Evolutionary conservation across 1,284 basidiomycete genomes (phyloP).

Genomic region (Entoloma clypeatum): DNA sequence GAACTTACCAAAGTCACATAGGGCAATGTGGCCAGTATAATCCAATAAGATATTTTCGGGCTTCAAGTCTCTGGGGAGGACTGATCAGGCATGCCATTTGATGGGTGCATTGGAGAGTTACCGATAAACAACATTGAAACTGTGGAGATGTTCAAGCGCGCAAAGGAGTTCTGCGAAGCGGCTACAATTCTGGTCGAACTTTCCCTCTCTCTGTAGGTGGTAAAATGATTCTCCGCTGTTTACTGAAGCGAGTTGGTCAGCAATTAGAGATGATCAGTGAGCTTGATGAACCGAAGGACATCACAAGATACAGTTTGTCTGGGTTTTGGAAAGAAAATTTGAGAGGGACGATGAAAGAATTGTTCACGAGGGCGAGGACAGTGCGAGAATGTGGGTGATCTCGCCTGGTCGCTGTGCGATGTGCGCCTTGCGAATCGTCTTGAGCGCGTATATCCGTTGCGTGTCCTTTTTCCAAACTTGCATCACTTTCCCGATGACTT

Average conservation of each 20-base stretch:
- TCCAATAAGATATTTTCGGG: conserved; percentile 97
- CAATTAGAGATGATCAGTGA: conserved; percentile 1
- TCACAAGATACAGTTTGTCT: conserved; percentile 96
- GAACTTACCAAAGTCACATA: conserved; percentile 87
- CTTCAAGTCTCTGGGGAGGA: conserved; percentile 74
- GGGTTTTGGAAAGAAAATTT: conserved; percentile 99
- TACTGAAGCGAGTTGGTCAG: conserved; percentile 43
- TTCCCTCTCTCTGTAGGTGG: conserved; percentile 94
- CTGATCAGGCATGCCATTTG: conserved; percentile 8
- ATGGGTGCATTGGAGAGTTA: conserved; percentile 28
- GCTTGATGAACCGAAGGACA: conserved; percentile 76
- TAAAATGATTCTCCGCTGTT: conserved; percentile 99
- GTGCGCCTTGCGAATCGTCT: conserved; percentile 98
- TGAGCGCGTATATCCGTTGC: conserved; percentile 95
- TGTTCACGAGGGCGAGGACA: conserved; percentile 95
- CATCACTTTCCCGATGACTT: conserved; percentile 98
- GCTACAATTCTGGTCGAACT: conserved; percentile 91
- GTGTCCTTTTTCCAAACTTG: conserved; percentile 99
- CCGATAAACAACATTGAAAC: conserved; percentile 99
- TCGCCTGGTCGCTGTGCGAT: conserved; percentile 95
- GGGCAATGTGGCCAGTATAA: conserved; percentile 96
- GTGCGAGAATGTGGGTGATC: conserved; percentile 97
- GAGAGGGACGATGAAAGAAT: conserved; percentile 98
- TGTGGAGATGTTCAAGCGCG: conserved; percentile 94
- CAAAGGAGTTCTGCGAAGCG: conserved; percentile 94